Evolutionary conservation across 768 basidiomycete species (phyloP).

Genomic region (Boletus reticulatus): DNA sequence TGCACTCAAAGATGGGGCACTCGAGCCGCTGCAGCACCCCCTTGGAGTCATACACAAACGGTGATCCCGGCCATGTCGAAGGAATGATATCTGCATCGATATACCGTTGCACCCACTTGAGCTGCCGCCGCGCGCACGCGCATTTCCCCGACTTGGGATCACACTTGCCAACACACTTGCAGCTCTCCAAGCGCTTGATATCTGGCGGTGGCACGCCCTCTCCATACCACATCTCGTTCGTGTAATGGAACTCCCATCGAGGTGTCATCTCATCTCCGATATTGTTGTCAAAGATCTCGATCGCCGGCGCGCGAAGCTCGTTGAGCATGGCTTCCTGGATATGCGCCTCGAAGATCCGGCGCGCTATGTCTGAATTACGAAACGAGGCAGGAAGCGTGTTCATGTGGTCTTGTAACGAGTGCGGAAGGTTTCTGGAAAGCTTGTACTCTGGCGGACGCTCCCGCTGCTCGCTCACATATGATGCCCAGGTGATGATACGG

Average conservation of each 20-base stretch:
- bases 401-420: slow-evolving; percentile 62
- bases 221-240: slow-evolving; percentile 76
- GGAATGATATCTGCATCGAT: slow-evolving; percentile 18
- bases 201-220: slow-evolving; percentile 69
- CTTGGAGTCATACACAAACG: slow-evolving; percentile 69
- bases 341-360: slow-evolving; percentile 57
- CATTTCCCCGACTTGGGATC: slow-evolving; percentile 74
- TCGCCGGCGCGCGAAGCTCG: slow-evolving; percentile 67
- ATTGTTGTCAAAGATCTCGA: slow-evolving; percentile 60
- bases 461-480: slow-evolving; percentile 16
- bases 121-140: slow-evolving; percentile 62
- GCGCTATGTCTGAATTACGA: slow-evolving; percentile 42
- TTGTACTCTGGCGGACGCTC: slow-evolving; percentile 21
- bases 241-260: slow-evolving; percentile 85
- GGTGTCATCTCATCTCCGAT: slow-evolving; percentile 71
- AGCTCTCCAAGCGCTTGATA: slow-evolving; percentile 55
- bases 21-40: slow-evolving; percentile 50
- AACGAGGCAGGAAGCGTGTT: slow-evolving; percentile 47
- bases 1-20: slow-evolving; percentile 84
- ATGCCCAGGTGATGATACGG: slow-evolving; percentile 23
- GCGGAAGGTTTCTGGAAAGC: slow-evolving; percentile 53
- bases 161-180: slow-evolving; percentile 74
- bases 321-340: slow-evolving; percentile 64
- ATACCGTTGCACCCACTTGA: slow-evolving; percentile 28
- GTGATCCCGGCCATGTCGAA: slow-evolving; percentile 38